Base-by-base conservation (phyloP, 192 early-diverging fungal species). In the Coemansia sp. region DNA sequence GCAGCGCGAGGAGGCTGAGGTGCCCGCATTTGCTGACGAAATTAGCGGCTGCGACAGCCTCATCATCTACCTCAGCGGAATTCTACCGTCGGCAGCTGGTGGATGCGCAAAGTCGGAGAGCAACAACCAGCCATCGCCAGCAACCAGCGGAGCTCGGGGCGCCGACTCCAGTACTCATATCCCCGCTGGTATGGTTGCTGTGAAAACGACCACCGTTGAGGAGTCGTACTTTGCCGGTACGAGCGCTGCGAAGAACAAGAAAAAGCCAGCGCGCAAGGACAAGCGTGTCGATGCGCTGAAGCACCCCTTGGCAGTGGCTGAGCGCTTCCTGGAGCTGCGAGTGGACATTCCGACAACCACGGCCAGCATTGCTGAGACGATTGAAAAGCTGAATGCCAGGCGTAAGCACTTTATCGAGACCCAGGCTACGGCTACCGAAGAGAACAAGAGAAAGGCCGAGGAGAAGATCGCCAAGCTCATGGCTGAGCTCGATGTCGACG, bases 381-480 rank as follows among this genome's bases (percentile, higher is more conserved):
- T 97, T 72, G 87, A 87, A 44, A 87, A 86, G 45, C 81, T 98
- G 44, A 84, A 84, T 63, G 89, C 78, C 36, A 90, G 91, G 74
- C 89, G 87, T 75, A 72, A 85, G 21, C 82, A 90, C 74, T 98
- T 85, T 83, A 69, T 91, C 57, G 88, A 88, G 45, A 89, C 92
- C 76, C 93, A 94, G 78, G 88, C 86, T 53, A 86, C 84, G 63
- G 87, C 86, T 15, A 96, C 95, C 61, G 87, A 78, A 8, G 91
- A 91, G 75, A 96, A 96, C 86, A 95, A 92, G 87, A 87, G 85
- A 66, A 90, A 90, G 77, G 96, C 93, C 51, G 89, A 95, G 79
- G 92, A 88, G 61, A 90, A 90, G 84, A 91, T 97, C 67, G 90
- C 87, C 38, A 88, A 88, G 66, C 83, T 94, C 68, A 74, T 76